phyloP scores from a whole-genome alignment of 2,329 filamentous ascomycete genomes.

The Blastomyces gilchristii region DNA sequence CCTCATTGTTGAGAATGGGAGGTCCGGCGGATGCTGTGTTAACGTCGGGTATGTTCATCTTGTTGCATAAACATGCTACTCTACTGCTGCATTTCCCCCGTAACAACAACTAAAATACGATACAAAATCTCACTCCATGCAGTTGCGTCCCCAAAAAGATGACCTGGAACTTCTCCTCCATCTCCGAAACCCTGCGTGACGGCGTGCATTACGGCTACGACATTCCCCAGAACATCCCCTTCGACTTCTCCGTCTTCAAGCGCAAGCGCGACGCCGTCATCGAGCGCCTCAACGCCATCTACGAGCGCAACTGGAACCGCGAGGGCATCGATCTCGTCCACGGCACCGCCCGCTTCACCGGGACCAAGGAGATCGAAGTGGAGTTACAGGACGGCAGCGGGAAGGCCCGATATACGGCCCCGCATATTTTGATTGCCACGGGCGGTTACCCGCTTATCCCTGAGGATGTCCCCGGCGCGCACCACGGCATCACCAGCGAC shows the following conservation, averaged over 20 bases:
- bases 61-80: background rate
- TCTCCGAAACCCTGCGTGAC: constrained; percentile 39
- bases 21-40: constrained; percentile 42
- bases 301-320: constrained; percentile 41
- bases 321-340: constrained; percentile 44
- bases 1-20: constrained; percentile 41
- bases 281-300: constrained; percentile 37
- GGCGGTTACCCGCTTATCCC: constrained; percentile 40
- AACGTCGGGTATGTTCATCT: constrained; percentile 42
- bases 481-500: constrained; percentile 43
- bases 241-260: constrained; percentile 41
- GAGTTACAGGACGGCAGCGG: constrained; percentile 32
- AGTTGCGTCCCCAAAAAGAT: constrained; percentile 46
- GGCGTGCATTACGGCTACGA: constrained; percentile 41
- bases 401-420: constrained; percentile 32
- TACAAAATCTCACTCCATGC: background rate
- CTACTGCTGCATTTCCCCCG: background rate
- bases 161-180: constrained; percentile 43
- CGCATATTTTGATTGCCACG: constrained; percentile 41
- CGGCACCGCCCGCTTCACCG: constrained; percentile 39
- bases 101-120: background rate
- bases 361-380: constrained; percentile 38
- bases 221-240: constrained; percentile 33
- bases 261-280: constrained; percentile 38
- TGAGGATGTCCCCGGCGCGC: constrained; percentile 34